These are phyloP conservation scores for Euphorbia lathyris DNA, from an alignment of 345 rosid species.

Conservation along the genomic window DNA sequence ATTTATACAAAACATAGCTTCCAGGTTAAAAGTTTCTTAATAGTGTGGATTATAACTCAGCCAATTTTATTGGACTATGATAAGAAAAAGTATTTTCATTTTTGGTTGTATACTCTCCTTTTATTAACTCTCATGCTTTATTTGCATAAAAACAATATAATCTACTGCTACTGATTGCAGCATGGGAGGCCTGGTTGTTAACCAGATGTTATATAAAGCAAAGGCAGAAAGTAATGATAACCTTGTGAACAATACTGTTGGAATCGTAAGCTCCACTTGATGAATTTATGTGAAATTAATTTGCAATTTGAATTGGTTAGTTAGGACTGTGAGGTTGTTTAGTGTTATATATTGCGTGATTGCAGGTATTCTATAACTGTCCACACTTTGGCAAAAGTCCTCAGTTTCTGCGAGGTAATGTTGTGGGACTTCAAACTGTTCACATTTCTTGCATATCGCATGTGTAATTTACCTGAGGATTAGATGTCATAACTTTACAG, in stretches of 20 bases:
- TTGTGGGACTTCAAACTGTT: neutral
- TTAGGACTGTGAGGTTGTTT: neutral
- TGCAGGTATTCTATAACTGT: constrained; percentile 93
- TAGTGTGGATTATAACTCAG: no score
- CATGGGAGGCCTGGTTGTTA: constrained; percentile 96
- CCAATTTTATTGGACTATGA: no score
- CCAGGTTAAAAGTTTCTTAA: neutral
- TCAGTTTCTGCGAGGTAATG: constrained; percentile 93
- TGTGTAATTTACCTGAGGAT: neutral
- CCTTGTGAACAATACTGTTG: constrained; percentile 84
- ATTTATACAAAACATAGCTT: no score
- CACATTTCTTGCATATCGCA: neutral
- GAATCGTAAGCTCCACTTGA: constrained; percentile 58
- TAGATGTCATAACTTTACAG: constrained; percentile 43
- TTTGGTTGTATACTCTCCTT: neutral
- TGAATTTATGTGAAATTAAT: constrained; percentile 4
- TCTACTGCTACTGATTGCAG: constrained; percentile 39
- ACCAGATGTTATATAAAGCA: constrained; percentile 88
- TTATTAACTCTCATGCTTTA: neutral
- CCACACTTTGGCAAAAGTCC: constrained; percentile 99
- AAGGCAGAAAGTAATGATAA: constrained; percentile 68
- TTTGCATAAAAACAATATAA: constrained; percentile 3
- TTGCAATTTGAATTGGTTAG: neutral
- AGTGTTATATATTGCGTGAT: constrained; percentile 13
- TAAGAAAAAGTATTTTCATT: neutral